A percentile compares a stretch with the other conserved stretches of the same genome.
These are phyloP conservation scores for Cyberlindnera samutprakarnensis DNA, from an alignment of 805 yeast species.

Conservation along the genomic window DNA sequence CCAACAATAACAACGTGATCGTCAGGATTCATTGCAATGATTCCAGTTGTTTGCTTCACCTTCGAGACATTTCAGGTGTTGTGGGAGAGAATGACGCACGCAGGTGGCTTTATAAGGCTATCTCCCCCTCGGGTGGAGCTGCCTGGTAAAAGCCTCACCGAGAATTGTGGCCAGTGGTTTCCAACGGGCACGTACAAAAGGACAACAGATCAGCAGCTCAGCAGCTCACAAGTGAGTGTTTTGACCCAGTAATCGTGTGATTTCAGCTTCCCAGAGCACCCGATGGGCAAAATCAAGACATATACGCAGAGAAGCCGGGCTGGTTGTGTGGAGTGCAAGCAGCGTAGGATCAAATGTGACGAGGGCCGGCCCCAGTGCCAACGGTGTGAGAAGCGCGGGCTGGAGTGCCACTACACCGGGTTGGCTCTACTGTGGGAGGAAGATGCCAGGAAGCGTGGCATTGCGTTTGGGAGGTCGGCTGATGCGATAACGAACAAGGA, in stretches of 20 bases:
- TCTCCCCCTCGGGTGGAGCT: no score
- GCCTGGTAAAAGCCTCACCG: no score
- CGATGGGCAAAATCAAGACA: conserved; percentile 21
- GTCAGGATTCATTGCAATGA: not conserved
- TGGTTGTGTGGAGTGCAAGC: conserved; percentile 45
- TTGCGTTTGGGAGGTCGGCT: conserved; percentile 30
- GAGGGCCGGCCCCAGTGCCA: conserved; percentile 27
- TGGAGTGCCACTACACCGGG: conserved; percentile 18
- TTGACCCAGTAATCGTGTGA: no score
- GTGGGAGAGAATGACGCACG: no score
- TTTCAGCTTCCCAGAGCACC: no score
- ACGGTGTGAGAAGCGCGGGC: conserved; percentile 22
- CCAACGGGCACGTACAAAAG: no score
- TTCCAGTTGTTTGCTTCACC: no score
- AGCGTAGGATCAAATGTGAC: conserved; percentile 42
- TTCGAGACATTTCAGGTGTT: no score
- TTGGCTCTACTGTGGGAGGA: conserved; percentile 28
- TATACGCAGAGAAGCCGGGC: conserved; percentile 26
- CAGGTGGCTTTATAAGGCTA: no score
- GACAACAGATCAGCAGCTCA: no score
- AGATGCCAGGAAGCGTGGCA: conserved; percentile 28
- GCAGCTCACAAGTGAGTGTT: no score
- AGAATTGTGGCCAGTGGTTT: no score
- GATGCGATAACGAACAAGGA: conserved; percentile 14
- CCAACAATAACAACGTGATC: conserved; percentile 28